Conservation (phyloP, 306 rosid species). For the Calophaca sinica region DNA sequence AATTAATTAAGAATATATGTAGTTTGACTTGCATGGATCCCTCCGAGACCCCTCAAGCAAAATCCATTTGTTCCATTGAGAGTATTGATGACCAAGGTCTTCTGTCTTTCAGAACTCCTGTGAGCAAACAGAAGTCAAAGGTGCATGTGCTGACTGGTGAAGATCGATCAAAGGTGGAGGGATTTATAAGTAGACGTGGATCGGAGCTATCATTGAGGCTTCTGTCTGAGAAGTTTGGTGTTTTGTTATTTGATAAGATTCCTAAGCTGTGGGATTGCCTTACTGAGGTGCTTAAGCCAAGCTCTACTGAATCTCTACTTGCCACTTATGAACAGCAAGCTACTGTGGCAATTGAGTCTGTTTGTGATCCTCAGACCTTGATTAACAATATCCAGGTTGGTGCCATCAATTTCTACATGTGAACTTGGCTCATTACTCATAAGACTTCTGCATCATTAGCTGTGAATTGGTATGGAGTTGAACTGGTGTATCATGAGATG, state of each 20-base stretch:
- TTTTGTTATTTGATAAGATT: constrained; percentile 80
- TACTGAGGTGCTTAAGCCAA: constrained; percentile 85
- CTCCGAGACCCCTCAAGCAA: constrained; percentile 95
- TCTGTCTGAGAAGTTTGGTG: constrained; percentile 84
- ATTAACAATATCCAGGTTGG: constrained; percentile 96
- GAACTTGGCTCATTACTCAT: constrained; percentile 19
- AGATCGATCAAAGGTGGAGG: constrained; percentile 90
- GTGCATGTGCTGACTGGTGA: constrained; percentile 74
- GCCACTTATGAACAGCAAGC: constrained; percentile 54
- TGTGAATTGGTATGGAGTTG: constrained; percentile 26
- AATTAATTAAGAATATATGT: constrained; percentile 90
- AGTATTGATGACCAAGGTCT: constrained; percentile 89
- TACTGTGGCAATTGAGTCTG: constrained; percentile 57
- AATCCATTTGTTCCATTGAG: constrained; percentile 74
- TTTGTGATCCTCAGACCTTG: constrained; percentile 81
- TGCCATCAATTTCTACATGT: constrained; percentile 31
- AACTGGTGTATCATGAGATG: not conserved
- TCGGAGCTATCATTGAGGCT: constrained; percentile 86
- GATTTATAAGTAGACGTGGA: constrained; percentile 95
- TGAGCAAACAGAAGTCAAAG: constrained; percentile 75
- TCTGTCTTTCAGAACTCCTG: constrained; percentile 62
- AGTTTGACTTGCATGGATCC: constrained; percentile 86
- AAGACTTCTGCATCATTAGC: constrained; percentile 24
- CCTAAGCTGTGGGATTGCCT: constrained; percentile 99
- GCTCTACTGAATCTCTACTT: constrained; percentile 52